phyloP scores from a whole-genome alignment of 805 yeast genomes.

The Cyberlindnera meyerae region DNA sequence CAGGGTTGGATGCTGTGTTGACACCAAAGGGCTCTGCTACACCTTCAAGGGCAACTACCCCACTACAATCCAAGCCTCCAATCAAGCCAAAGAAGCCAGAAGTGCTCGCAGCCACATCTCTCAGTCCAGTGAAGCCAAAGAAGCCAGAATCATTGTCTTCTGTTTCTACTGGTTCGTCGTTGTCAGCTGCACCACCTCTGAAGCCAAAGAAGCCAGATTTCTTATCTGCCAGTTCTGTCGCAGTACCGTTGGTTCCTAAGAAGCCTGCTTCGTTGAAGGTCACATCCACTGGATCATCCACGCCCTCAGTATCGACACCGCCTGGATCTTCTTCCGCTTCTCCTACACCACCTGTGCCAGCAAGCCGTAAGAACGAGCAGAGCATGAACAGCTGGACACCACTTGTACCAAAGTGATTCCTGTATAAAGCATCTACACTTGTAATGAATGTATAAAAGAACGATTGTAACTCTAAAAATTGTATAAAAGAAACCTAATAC shows the following conservation, averaged over 20 bases:
- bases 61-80: conserved; percentile 15
- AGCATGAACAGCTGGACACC: conserved; percentile 21
- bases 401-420: conserved; percentile 15
- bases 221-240: neutral
- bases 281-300: conserved; percentile 1
- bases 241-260: neutral
- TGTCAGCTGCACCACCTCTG: neutral
- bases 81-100: conserved; percentile 12
- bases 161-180: neutral
- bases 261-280: conserved; percentile 4
- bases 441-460: conserved; percentile 2
- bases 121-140: conserved; percentile 6
- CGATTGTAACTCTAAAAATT: conserved; percentile 3
- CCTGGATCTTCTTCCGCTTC: neutral
- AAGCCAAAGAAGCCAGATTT: conserved; percentile 3
- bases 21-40: conserved; percentile 30
- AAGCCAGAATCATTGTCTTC: conserved; percentile 5
- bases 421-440: no score
- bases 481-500: conserved; percentile 1
- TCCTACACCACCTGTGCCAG: conserved; percentile 17
- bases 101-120: conserved; percentile 1
- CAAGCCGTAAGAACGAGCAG: conserved; percentile 9
- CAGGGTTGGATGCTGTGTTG: conserved; percentile 32
- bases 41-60: conserved; percentile 17
- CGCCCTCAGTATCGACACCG: neutral